Base-by-base conservation (phyloP, 371 early-diverging fungal genomes). In the Mucor circinelloides region DNA sequence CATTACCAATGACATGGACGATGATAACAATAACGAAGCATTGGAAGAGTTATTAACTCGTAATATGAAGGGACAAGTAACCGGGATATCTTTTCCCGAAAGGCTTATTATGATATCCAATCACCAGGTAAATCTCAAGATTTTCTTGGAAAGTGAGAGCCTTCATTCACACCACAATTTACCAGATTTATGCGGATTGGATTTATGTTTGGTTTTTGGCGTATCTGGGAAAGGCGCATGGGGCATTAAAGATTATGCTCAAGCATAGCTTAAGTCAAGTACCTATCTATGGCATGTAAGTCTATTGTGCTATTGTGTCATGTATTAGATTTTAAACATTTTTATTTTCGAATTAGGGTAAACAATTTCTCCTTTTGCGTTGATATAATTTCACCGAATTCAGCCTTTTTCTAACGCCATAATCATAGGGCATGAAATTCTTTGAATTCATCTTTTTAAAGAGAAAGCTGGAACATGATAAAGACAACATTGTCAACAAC, bases 401-500 rank as follows among this genome's bases (percentile, higher is more conserved):
- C 3, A 52, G 27, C 15, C 27, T 25, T 2, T 23, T 52, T 27
- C 27, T 52, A 23, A 25, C 15, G 3, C 27, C 0, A 32, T 9
- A 30, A 12, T 28, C 72, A 19, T 85, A 90, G 95, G 94, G 94
- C 31, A 95, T 95, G 95, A 85, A 82, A 50, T 88, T 94, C 66
- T 89, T 95, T 68, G 92, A 93, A 67, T 95, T 95, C 71, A 92
- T 95, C 38, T 90, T 95, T 71, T 77, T 97, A 58, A 87, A 90
- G 66, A 89, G 97, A 60, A 91, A 88, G 60, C 90, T 95, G 87
- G 84, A 79, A 23, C 74, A 83, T 27, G 97, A 97, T 77, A 83
- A 85, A 62, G 77, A 72, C 38, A 81, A 80, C 19, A 83, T 91
- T 74, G 59, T 81, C n/a, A 63, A 63, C 1, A 80, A 79, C 50